These are phyloP conservation scores for Pyrrhoderma lamaoense DNA, from an alignment of 1,284 basidiomycete species.

Conservation along the genomic window DNA sequence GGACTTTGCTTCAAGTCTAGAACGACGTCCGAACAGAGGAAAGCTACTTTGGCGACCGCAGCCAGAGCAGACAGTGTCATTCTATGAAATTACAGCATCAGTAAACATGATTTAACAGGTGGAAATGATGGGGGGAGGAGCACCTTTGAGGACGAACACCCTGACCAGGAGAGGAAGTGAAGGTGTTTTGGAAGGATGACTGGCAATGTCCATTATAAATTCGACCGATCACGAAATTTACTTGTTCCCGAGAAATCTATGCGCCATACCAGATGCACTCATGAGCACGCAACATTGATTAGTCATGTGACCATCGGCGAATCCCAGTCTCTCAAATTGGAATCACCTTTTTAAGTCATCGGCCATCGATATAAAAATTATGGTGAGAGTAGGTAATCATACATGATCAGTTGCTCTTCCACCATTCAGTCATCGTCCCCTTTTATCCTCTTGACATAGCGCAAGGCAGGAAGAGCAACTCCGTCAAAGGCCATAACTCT, in stretches of 20 bases:
- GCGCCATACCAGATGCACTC: not conserved
- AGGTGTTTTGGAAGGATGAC: not conserved
- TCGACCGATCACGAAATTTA: not conserved
- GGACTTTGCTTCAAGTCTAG: constrained; percentile 40
- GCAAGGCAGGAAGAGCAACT: too few relatives aligned
- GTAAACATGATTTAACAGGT: too few relatives aligned
- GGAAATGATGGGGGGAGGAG: not conserved
- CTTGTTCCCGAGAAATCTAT: too few relatives aligned
- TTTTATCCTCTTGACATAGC: too few relatives aligned
- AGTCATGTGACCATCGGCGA: not conserved
- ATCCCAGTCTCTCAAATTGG: too few relatives aligned
- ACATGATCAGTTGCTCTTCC: too few relatives aligned
- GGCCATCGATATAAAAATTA: too few relatives aligned
- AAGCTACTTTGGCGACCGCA: constrained; percentile 59
- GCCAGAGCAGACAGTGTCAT: constrained; percentile 19
- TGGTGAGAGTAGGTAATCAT: too few relatives aligned
- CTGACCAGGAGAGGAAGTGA: not conserved
- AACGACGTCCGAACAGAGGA: constrained; percentile 58
- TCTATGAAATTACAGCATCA: too few relatives aligned
- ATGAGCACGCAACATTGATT: not conserved
- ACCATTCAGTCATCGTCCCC: too few relatives aligned
- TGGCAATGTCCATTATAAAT: constrained; percentile 1
- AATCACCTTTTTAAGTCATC: too few relatives aligned
- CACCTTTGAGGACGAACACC: not conserved
- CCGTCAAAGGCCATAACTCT: too few relatives aligned